phyloP scores from a whole-genome alignment of 2,329 filamentous ascomycete genomes.

The Didymella keratinophila region DNA sequence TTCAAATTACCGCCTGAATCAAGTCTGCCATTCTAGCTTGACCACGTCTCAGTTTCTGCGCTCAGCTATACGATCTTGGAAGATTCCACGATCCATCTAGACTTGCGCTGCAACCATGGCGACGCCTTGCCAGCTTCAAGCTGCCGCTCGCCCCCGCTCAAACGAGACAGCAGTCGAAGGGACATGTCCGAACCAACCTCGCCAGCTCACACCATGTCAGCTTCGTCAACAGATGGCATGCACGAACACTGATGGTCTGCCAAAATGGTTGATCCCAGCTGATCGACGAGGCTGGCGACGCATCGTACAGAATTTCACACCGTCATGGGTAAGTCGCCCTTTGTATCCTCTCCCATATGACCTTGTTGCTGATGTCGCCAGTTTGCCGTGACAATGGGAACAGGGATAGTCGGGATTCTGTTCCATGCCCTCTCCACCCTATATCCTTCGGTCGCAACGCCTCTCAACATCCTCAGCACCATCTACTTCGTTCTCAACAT shows the following conservation, averaged over 20 bases:
- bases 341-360: too few species aligned
- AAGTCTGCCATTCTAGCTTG: neutral
- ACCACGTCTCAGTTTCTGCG: neutral
- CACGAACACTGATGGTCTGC: conserved; percentile 16
- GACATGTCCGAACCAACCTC: conserved; percentile 10
- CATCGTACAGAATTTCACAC: conserved; percentile 46
- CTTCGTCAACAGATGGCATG: conserved; percentile 14
- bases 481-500: conserved; percentile 68
- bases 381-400: conserved; percentile 39
- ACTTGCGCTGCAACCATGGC: conserved; percentile 1
- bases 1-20: neutral
- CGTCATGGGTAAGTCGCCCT: conserved; percentile 39
- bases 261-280: conserved; percentile 38
- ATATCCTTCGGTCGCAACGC: conserved; percentile 59
- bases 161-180: conserved; percentile 14
- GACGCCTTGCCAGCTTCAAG: conserved; percentile 9
- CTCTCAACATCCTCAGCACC: conserved; percentile 64
- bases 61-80: neutral
- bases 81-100: neutral
- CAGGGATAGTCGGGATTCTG: conserved; percentile 60
- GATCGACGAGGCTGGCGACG: conserved; percentile 41
- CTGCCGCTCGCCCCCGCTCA: conserved; percentile 10
- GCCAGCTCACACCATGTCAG: conserved; percentile 19
- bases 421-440: conserved; percentile 63
- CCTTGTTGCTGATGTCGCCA: conserved; percentile 2